Conservation (phyloP, 352 stramenopile genomes). For the Sclerospora graminicola region DNA sequence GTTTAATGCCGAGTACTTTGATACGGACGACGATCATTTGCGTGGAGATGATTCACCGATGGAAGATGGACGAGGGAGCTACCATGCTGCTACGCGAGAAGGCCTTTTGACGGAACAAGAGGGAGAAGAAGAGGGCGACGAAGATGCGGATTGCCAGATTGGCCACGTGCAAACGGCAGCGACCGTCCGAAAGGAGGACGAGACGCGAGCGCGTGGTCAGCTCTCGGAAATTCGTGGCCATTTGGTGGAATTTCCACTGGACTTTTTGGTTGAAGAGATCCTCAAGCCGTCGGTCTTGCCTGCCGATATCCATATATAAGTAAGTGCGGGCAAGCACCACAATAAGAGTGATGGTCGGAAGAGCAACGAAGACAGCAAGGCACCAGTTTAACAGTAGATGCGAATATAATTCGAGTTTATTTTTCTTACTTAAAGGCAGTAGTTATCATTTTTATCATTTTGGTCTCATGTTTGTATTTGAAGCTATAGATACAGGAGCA, state of each 20-base stretch:
- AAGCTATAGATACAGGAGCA: conserved; percentile 7
- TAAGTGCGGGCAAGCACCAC: conserved; percentile 8
- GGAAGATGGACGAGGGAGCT: conserved; percentile 41
- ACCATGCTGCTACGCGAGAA: conserved; percentile 22
- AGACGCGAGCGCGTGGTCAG: conserved; percentile 55
- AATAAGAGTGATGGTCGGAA: neutral
- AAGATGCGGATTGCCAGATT: conserved; percentile 71
- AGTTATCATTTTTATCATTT: neutral
- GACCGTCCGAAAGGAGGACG: conserved; percentile 68
- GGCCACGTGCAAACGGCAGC: conserved; percentile 75
- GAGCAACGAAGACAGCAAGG: neutral
- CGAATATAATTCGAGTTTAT: conserved; percentile 9
- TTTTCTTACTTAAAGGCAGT: neutral
- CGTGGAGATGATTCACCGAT: conserved; percentile 48
- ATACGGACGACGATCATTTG: conserved; percentile 37
- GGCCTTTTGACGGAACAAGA: conserved; percentile 21
- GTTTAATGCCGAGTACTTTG: conserved; percentile 75
- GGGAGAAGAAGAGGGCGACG: conserved; percentile 9
- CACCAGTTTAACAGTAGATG: conserved; percentile 7
- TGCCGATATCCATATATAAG: conserved; percentile 80
- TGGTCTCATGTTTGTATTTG: conserved; percentile 40
- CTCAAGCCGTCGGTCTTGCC: conserved; percentile 77
- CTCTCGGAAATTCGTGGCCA: conserved; percentile 78
- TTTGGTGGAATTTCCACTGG: conserved; percentile 75
- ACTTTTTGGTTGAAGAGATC: conserved; percentile 80